Percentiles rank a stretch among this genome's conserved stretches.
Evolutionary conservation across 805 yeast species (phyloP).

Genomic region (Candida coquimbonensis): DNA sequence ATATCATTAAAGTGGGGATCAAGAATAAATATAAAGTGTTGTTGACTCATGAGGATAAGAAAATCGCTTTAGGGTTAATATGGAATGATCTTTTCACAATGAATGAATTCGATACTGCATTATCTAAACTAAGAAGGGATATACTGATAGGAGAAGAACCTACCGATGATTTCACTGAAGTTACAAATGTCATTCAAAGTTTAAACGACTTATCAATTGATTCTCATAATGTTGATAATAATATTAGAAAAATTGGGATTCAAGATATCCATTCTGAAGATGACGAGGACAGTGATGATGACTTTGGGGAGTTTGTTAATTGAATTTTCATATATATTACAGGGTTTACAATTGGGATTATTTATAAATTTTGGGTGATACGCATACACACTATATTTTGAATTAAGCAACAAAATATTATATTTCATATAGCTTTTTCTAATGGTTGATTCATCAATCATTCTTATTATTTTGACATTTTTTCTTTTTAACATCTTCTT

Average conservation of each 20-base stretch:
- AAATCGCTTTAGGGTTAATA: slow-evolving; percentile 36
- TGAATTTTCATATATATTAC: not conserved
- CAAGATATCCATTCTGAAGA: not conserved
- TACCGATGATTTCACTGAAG: not conserved
- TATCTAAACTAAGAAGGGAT: slow-evolving; percentile 1
- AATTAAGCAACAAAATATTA: not conserved
- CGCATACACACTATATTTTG: not conserved
- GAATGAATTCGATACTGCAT: not conserved
- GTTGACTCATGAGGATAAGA: slow-evolving; percentile 24
- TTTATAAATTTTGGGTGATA: too few relatives aligned
- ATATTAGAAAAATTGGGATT: not conserved
- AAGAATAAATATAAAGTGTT: slow-evolving; percentile 29
- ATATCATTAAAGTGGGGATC: not conserved
- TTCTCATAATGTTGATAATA: not conserved
- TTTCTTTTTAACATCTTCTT: too few relatives aligned
- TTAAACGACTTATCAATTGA: not conserved
- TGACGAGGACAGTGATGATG: slow-evolving; percentile 13
- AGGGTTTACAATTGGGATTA: not conserved
- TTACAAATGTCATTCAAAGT: not conserved
- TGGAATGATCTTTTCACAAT: not conserved
- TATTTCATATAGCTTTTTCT: too few relatives aligned
- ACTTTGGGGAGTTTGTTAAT: slow-evolving; percentile 22
- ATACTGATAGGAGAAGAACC: not conserved
- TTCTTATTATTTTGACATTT: too few relatives aligned
- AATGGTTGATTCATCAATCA: too few relatives aligned